Evolutionary conservation across 805 yeast genomes (phyloP).

Genomic region (Barnettozyma botsteinii): DNA sequence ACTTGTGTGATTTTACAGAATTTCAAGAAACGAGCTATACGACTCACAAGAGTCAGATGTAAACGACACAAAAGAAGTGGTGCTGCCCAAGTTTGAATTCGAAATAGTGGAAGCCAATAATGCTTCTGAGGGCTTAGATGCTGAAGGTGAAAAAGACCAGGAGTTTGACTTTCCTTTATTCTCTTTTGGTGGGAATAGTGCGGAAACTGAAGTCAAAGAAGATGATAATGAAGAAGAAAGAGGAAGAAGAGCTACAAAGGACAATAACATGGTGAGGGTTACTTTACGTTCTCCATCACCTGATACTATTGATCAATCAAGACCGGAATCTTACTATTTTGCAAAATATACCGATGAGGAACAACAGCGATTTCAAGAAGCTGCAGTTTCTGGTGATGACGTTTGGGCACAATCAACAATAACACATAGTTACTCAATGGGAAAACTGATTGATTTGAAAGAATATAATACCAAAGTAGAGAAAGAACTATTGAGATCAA

Average conservation of each 20-base stretch:
- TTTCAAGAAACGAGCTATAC: conserved; percentile 21
- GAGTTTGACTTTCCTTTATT: conserved; percentile 27
- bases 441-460: conserved; percentile 15
- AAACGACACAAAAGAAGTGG: conserved; percentile 7
- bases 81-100: conserved; percentile 24
- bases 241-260: conserved; percentile 12
- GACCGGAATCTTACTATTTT: conserved; percentile 22
- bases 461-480: conserved; percentile 15
- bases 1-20: conserved; percentile 6
- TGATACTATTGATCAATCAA: conserved; percentile 16
- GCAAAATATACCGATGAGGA: conserved; percentile 9
- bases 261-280: conserved; percentile 13
- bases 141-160: not conserved
- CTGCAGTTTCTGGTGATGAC: conserved; percentile 19
- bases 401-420: conserved; percentile 6
- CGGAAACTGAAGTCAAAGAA: not conserved
- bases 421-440: conserved; percentile 5
- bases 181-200: conserved; percentile 18
- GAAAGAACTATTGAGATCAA: conserved; percentile 8
- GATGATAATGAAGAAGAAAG: conserved; percentile 6
- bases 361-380: conserved; percentile 4
- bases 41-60: conserved; percentile 12
- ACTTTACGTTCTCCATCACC: conserved; percentile 24
- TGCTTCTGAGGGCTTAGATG: conserved; percentile 1
- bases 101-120: conserved; percentile 18